Evolutionary conservation across 345 rosid genomes (phyloP).

Genomic region (Erucastrum elatum): DNA sequence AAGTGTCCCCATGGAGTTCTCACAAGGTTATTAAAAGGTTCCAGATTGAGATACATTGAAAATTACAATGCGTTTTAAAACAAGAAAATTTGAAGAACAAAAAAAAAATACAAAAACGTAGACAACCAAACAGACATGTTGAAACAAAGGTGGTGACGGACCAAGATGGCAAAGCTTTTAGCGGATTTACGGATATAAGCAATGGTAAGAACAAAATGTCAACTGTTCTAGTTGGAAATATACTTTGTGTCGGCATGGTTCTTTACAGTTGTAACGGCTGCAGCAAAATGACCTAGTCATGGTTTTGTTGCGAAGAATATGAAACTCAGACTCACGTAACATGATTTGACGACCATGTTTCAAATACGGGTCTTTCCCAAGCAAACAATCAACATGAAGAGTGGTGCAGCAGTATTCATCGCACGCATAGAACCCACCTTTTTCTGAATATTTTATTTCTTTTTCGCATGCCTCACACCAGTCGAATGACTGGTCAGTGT

Average conservation of each 20-base stretch:
- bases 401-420: background rate
- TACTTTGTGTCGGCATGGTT: background rate
- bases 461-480: background rate
- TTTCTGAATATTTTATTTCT: background rate
- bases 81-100: background rate
- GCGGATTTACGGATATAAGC: too few relatives aligned
- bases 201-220: too few relatives aligned
- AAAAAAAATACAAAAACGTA: background rate
- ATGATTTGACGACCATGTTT: background rate
- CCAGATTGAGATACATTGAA: too few relatives aligned
- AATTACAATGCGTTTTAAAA: background rate
- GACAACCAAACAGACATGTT: background rate
- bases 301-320: background rate
- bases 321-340: background rate
- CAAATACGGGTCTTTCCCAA: background rate
- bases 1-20: too few relatives aligned
- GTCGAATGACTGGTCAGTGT: background rate
- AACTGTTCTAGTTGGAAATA: background rate
- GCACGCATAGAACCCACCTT: background rate
- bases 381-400: background rate
- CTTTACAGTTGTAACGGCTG: background rate
- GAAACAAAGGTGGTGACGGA: background rate
- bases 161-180: too few relatives aligned
- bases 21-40: too few relatives aligned
- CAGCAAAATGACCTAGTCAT: background rate